Evolutionary conservation across 176 grass and related monocot genomes (phyloP), one percentile per base, ranked within the genome.

Genomic region (Typha latifolia): DNA sequence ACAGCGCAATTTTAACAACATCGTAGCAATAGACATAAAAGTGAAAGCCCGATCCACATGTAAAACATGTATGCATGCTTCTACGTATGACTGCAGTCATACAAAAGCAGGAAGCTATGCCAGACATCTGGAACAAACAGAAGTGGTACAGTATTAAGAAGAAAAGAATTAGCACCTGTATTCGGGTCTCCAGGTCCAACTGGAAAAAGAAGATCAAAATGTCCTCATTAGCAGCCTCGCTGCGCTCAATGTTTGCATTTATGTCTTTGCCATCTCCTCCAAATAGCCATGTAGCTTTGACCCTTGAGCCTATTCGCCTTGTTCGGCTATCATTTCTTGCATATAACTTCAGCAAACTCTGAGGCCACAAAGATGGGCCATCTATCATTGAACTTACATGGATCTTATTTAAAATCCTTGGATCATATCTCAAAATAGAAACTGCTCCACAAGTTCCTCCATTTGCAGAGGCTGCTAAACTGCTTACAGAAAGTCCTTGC

Each of bases 161-260:
- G 37, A 78, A 66, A 18, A 12, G 37, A 77, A 49, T 18, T 12
- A 51, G 66, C 59, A 97, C 93, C 49, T 97, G 89, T 74, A 97
- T 84, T 26, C 83, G 80, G 34, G 85, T 89, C 62, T 89, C 85
- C 62, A 97, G 59, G 78, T 97, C 93, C 73, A 92, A 79, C 70
- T 99, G 94, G 65, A 93, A 99, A 62, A 90, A 93, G 80, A 99
- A 99, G 51, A 93, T 79, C 64, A 99, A 77, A n/a, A 99, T 90
- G 77, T 93, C 94, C 70, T 93, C 94, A 62, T 93, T 84, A 56
- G 94, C 89, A 86, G 86, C 74, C 63, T 99, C 94, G 63, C 94
- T 93, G 70, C 73, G 85, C 81, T 93, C 94, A 16, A 90, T 78
- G 31, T 77, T 93, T 22, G 78, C 81, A 64, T 87, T 59, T 63